Evolutionary conservation across 352 stramenopile species (phyloP), one percentile per base, ranked within the genome.

Genomic region (Phytophthora syringae): DNA sequence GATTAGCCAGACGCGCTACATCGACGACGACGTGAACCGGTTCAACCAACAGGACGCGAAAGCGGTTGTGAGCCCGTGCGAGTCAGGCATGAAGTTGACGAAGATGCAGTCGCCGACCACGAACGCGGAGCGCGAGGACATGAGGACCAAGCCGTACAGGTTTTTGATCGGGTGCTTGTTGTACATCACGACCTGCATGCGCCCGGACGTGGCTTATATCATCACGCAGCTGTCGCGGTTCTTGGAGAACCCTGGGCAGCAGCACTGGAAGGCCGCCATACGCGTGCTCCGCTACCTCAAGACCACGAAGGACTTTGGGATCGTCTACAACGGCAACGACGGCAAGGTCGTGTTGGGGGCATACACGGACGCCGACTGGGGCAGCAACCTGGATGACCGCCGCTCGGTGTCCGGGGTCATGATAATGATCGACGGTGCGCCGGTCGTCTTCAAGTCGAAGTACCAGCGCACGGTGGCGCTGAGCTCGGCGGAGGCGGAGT

Each of bases 1-100:
- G 27, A 64, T 76, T 16, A 70, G 57, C 15, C 56, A 70, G 21
- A 62, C 53, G 0, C 43, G 52, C n/a, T n/a, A n/a, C n/a, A n/a
- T n/a, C n/a, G n/a, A n/a, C n/a, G 54, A 67, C 16, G 30, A 64
- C 7, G 21, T 44, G 18, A 10, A 59, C 28, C 53, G 55, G 7
- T 64, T 74, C 13, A 48, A 48, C 0, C 53, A 63, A 45, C 22
- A 63, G 16, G 56, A 69, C 16, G 47, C 65, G 0, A 65, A 61
- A 36, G 1, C 12, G 0, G 30, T 56, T 0, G 39, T 61, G 1
- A 74, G 70, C 24, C 60, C 56, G 10, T 60, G 52, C 12, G 53
- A 30, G 9, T 21, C 43, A 0, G 28, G 21, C 0, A 0, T 70
- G 13, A 65, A 60, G 12, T 39, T 67, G n/a, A 54, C 36, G 4